These are phyloP conservation scores for Cucumis melo DNA, from an alignment of 306 rosid species.

Conservation along the genomic window DNA sequence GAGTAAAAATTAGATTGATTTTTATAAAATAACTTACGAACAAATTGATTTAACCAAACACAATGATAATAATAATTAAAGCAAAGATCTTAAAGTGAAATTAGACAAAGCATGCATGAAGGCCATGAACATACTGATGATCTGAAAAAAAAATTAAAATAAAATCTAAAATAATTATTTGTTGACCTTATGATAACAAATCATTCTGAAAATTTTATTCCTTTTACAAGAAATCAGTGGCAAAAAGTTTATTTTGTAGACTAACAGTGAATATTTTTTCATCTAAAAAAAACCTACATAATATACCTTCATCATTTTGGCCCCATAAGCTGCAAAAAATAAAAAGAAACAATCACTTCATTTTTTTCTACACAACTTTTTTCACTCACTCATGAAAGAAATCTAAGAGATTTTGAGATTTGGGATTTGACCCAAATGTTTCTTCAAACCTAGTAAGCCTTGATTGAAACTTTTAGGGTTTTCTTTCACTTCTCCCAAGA, in stretches of 20 bases:
- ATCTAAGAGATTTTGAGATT: background rate
- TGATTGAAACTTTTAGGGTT: background rate
- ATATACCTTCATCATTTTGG: background rate
- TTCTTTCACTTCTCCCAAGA: background rate
- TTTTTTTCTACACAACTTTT: background rate
- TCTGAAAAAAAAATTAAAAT: background rate
- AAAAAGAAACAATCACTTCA: background rate
- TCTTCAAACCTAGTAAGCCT: background rate
- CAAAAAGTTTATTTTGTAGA: background rate
- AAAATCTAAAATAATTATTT: background rate
- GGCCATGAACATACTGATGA: background rate
- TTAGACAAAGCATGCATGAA: conserved; percentile 5
- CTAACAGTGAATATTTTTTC: background rate
- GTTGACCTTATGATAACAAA: background rate
- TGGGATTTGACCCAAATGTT: background rate
- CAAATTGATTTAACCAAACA: background rate
- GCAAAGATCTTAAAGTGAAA: background rate
- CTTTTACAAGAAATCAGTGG: background rate
- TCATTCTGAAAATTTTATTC: background rate
- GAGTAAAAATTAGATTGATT: background rate
- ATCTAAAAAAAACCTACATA: background rate
- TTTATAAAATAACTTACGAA: background rate
- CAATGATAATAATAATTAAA: background rate
- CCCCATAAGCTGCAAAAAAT: background rate
- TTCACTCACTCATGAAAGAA: background rate